Conservation (phyloP, 2,329 filamentous ascomycete species). For the Fusarium guadeloupense region DNA sequence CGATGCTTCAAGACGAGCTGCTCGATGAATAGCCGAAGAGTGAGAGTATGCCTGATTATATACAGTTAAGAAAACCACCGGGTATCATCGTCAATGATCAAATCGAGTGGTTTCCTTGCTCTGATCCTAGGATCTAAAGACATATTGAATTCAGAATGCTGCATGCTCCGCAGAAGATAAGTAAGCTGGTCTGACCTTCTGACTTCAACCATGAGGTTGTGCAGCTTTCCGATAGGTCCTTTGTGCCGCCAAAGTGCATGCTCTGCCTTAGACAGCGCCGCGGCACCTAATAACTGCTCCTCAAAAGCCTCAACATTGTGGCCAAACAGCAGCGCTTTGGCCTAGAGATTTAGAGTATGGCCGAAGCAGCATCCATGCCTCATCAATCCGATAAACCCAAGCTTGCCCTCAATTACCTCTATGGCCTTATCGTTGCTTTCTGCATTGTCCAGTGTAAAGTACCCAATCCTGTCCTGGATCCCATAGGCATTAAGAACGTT, state of each 20-base stretch:
- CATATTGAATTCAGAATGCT: too few species aligned
- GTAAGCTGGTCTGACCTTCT: too few species aligned
- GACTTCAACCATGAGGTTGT: too few species aligned
- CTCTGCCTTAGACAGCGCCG: background rate
- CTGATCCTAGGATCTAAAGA: conserved; percentile 4
- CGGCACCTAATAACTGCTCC: background rate
- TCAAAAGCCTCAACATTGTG: conserved; percentile 22
- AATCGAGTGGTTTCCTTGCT: conserved; percentile 10
- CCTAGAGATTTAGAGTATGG: conserved; percentile 22
- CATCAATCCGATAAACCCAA: conserved; percentile 14
- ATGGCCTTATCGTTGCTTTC: conserved; percentile 25
- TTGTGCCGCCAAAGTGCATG: conserved; percentile 12
- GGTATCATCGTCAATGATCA: conserved; percentile 26
- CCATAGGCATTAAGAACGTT: background rate
- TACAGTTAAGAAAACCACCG: conserved; percentile 27
- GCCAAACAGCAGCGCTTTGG: conserved; percentile 26
- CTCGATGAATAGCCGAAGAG: background rate
- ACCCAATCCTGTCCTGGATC: background rate
- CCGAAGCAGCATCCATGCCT: conserved; percentile 16
- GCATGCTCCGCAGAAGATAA: too few species aligned
- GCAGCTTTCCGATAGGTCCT: conserved; percentile 22
- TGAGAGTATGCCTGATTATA: conserved; percentile 13
- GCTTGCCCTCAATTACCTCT: conserved; percentile 9
- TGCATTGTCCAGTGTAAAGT: conserved; percentile 25
- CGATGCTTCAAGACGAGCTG: background rate